phyloP scores from a whole-genome alignment of 2,329 filamentous ascomycete genomes.

The Penicillium sp. region DNA sequence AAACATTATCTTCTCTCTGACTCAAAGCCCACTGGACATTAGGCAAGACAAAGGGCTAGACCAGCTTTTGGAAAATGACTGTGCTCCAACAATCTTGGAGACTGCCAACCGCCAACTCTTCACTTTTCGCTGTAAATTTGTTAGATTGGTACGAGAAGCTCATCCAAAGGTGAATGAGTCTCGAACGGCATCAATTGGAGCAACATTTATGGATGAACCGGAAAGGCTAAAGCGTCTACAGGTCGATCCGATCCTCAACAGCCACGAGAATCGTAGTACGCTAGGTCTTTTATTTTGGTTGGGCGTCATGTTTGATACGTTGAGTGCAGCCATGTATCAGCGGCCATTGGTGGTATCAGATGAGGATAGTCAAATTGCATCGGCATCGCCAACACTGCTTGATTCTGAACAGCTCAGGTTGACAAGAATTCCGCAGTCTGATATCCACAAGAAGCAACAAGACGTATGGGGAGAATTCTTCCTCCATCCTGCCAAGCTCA shows the following conservation, averaged over 20 bases:
- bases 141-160: conserved; percentile 16
- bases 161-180: neutral
- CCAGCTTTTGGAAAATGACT: conserved; percentile 22
- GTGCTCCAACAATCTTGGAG: conserved; percentile 36
- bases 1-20: conserved; percentile 45
- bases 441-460: conserved; percentile 14
- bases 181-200: neutral
- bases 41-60: conserved; percentile 12
- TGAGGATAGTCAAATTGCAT: conserved; percentile 41
- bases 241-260: conserved; percentile 21
- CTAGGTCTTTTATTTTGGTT: conserved; percentile 57
- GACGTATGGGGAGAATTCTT: conserved; percentile 40
- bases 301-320: conserved; percentile 57
- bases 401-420: conserved; percentile 12
- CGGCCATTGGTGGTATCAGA: conserved; percentile 44
- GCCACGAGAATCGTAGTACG: conserved; percentile 40
- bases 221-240: conserved; percentile 4
- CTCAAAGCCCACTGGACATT: conserved; percentile 35
- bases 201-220: conserved; percentile 1
- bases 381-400: neutral
- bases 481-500: conserved; percentile 17
- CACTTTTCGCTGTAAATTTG: conserved; percentile 22
- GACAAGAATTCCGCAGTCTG: conserved; percentile 7
- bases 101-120: conserved; percentile 39
- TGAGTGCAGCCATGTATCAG: conserved; percentile 53